Percentiles rank a stretch among this genome's conserved stretches.
These are phyloP conservation scores for Schizothecium vesticola DNA, from an alignment of 495 filamentous ascomycete species.

Conservation along the genomic window DNA sequence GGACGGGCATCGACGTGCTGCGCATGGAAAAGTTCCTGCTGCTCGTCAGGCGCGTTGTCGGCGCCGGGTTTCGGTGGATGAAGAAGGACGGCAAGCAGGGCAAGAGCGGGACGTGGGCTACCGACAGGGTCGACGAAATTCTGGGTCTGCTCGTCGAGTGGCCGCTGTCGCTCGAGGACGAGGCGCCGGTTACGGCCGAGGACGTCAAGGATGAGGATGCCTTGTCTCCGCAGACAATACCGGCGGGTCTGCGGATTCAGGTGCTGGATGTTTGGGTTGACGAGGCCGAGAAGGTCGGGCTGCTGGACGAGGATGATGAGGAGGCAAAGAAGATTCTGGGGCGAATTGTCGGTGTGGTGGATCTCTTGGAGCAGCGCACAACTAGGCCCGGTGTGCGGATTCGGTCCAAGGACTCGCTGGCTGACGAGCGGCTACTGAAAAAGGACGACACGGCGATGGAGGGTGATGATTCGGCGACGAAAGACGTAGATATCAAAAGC, in stretches of 20 bases:
- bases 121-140: constrained; percentile 29
- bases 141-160: constrained; percentile 38
- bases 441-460: constrained; percentile 26
- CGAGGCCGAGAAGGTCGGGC: constrained; percentile 65
- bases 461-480: constrained; percentile 25
- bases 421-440: constrained; percentile 61
- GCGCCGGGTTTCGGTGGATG: constrained; percentile 57
- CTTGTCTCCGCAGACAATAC: constrained; percentile 42
- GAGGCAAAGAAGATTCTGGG: constrained; percentile 30
- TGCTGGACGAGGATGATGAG: constrained; percentile 44
- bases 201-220: constrained; percentile 14
- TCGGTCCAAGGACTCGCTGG: constrained; percentile 65
- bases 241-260: constrained; percentile 82
- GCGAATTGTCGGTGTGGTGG: constrained; percentile 32
- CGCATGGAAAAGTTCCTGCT: constrained; percentile 92
- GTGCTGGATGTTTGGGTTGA: constrained; percentile 88
- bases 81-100: constrained; percentile 30
- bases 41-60: constrained; percentile 72
- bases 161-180: constrained; percentile 39
- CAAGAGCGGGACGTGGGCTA: constrained; percentile 26
- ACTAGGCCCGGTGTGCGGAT: constrained; percentile 66
- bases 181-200: constrained; percentile 20
- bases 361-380: constrained; percentile 43
- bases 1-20: constrained; percentile 72
- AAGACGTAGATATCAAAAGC: constrained; percentile 30